Base-by-base conservation (phyloP, 495 filamentous ascomycete genomes). In the Tetracladium setigerum region DNA sequence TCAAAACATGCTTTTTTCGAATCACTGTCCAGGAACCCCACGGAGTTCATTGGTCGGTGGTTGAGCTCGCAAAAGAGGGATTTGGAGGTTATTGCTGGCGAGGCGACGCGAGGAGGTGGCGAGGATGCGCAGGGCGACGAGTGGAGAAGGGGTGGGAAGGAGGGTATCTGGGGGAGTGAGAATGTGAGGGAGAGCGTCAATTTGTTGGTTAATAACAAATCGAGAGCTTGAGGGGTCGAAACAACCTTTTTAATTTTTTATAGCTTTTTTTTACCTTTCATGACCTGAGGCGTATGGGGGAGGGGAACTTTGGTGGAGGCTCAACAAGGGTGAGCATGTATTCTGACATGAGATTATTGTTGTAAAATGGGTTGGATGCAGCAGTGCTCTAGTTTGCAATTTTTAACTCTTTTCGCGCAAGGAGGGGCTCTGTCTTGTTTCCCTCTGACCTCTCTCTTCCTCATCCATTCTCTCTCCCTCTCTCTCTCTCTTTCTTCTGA, bases 11-110 rank as follows among this genome's bases (percentile, higher is more conserved):
- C 78, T 37, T 97, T 97, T 67, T 80, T 89, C 57, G 78, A 77
- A 2, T 71, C 77, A 2, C 70, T 96, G 57, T 77, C 78, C 46
- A 74, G 79, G 49, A 90, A 97, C 54, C 92, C 92, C 0, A 87
- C 81, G 5, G 76, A 67, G 2, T 95, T 97, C 55, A 70, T 95
- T 30, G 76, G 75, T 43, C 74, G 80, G 53, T 98, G 91, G 92
- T 70, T 94, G 47, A 84, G 79, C 56, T 86, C 80, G 6, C 92
- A 98, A 71, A 85, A 84, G 59, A 67, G 92, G 39, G 92, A 98
- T 65, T 69, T 97, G 42, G 91, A 96, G 62, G 80, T 90, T 9
- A 81, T 97, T 35, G 66, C 91, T 38, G 92, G 92, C 30, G 94
- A 96, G 64, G 79, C 78, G 4, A 73, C 72, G 35, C 71, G 82